Evolutionary conservation across 2,329 filamentous ascomycete genomes (phyloP), one percentile per base, ranked within the genome.

Genomic region (Sclerotinia spermophila): DNA sequence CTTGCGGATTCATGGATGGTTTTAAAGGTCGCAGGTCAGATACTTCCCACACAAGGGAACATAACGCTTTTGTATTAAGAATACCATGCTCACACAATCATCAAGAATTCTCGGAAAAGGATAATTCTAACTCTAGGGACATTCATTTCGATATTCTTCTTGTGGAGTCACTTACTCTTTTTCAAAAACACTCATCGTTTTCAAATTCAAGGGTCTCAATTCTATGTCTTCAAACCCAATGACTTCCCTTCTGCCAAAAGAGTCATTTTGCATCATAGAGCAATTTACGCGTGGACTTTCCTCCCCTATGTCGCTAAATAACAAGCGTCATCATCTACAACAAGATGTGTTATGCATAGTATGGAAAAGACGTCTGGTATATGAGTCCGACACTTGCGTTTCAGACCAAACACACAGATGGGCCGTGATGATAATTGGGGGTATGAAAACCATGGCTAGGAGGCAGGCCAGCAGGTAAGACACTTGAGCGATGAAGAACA

Each of bases 1-100:
- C 11, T 1, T 33, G 30, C 17, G 3, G 10, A 21, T 24, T 2
- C 0, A 3, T 56, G 19, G 2, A 30, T 13, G 0, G 30, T 6
- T 3, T 56, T 13, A 8, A 27, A 51, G n/a, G 27, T 27, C 13
- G 2, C 33, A 24, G 10, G 0, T 19, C 2, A 2, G 3, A 56
- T 21, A 7, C 19, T 13, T 33, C 10, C 13, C 19, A 30, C 8
- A 56, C 21, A 27, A 56, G 30, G 19, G 17, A 56, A 56, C 5
- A 8, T 1, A 56, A 13, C 0, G 17, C 5, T 35, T 56, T 56
- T 56, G 11, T 56, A 8, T 35, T 2, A 10, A 35, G 19, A 2
- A 24, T 6, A 24, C 19, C 24, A 35, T 5, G 30, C 19, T 35
- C 10, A 56, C 30, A 56, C 30, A 35, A 19, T 56, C 30, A 24